Evolutionary conservation across 2,329 filamentous ascomycete species (phyloP).

Genomic region (Lasiodiplodia sp.): DNA sequence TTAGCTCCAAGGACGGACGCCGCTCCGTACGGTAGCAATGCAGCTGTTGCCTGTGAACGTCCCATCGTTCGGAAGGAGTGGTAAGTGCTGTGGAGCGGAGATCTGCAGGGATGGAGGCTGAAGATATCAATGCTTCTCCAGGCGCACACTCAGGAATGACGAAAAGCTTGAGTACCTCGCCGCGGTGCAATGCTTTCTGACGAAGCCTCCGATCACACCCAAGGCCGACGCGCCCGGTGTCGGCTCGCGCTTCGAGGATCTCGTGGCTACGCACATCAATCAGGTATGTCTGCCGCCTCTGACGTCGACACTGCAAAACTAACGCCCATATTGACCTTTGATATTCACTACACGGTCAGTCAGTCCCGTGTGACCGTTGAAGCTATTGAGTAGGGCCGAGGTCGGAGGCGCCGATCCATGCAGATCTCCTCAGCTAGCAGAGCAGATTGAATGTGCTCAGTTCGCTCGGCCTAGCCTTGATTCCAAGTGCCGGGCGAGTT

Average conservation of each 20-base stretch:
- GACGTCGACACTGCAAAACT: background rate
- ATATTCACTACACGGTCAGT: constrained; percentile 18
- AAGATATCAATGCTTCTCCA: constrained; percentile 27
- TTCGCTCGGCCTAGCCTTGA: background rate
- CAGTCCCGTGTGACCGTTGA: background rate
- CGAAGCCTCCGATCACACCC: constrained; percentile 41
- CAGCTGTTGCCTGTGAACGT: constrained; percentile 4
- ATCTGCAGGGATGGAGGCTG: background rate
- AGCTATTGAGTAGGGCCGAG: background rate
- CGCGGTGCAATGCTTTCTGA: constrained; percentile 46
- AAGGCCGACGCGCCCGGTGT: constrained; percentile 40
- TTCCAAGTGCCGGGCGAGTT: constrained; percentile 12
- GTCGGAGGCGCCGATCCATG: background rate
- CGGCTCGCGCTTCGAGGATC: constrained; percentile 47
- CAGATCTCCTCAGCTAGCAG: background rate
- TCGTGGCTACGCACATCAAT: constrained; percentile 46
- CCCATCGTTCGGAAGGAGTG: constrained; percentile 27
- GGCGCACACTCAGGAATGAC: constrained; percentile 37
- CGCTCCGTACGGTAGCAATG: constrained; percentile 9
- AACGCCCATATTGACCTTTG: constrained; percentile 6
- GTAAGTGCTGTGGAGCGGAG: background rate
- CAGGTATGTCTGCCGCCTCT: constrained; percentile 38
- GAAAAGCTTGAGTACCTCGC: constrained; percentile 45
- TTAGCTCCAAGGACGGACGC: background rate
- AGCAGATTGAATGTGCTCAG: background rate